Evolutionary conservation across 129 eudicot genomes (phyloP).

Genomic region (Arctium minus): DNA sequence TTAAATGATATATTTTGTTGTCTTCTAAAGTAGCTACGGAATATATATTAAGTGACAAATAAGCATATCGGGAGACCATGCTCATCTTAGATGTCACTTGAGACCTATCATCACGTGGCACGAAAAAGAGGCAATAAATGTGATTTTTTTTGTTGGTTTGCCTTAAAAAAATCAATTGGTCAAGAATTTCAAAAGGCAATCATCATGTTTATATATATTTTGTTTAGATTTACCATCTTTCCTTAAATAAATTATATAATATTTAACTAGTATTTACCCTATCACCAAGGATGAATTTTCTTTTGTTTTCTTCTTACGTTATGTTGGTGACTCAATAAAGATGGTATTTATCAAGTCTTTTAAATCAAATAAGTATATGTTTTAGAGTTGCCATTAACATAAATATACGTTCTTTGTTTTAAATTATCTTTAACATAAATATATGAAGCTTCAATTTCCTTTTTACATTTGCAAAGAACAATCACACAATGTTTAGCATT

Average conservation of each 20-base stretch:
- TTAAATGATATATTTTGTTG: background rate
- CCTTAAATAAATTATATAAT: background rate
- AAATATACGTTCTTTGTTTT: background rate
- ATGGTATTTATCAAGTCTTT: too few species aligned
- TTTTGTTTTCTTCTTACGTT: background rate
- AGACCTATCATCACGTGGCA: slow-evolving; percentile 9
- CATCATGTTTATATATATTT: background rate
- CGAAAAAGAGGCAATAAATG: background rate
- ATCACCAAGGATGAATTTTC: background rate
- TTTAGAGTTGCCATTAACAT: too few species aligned
- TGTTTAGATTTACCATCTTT: background rate
- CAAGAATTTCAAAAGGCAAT: background rate
- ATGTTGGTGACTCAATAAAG: background rate
- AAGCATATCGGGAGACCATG: background rate
- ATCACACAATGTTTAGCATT: background rate
- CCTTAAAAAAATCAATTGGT: background rate
- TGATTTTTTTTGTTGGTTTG: background rate
- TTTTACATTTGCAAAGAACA: background rate
- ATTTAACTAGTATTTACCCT: background rate
- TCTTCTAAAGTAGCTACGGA: slow-evolving; percentile 7
- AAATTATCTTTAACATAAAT: background rate
- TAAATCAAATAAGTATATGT: background rate
- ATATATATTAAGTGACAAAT: slow-evolving; percentile 9
- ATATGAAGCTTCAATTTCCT: background rate
- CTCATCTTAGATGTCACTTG: background rate